phyloP scores from a whole-genome alignment of 768 basidiomycete genomes.

The Daedaleopsis nitida region DNA sequence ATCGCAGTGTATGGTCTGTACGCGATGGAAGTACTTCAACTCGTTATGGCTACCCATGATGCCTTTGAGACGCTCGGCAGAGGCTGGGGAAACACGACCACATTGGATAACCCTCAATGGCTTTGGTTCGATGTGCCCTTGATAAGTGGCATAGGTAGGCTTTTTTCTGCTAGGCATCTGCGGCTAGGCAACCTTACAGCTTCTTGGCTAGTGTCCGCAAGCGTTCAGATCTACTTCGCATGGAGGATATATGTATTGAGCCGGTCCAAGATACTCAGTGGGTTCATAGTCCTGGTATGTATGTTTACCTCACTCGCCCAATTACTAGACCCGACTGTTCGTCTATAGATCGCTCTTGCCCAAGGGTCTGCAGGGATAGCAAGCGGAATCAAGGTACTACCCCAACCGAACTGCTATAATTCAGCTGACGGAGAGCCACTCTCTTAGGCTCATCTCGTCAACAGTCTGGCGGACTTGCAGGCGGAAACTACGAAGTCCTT shows the following conservation, averaged over 20 bases:
- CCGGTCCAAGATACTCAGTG: background rate
- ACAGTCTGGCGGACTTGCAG: background rate
- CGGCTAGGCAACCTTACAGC: background rate
- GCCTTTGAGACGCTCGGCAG: background rate
- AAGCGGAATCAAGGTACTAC: background rate
- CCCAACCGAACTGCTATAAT: background rate
- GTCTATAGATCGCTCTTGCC: background rate
- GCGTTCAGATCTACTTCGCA: slow-evolving; percentile 14
- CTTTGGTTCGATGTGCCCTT: slow-evolving; percentile 6
- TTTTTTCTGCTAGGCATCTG: no score
- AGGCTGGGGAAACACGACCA: slow-evolving; percentile 1
- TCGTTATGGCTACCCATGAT: slow-evolving; percentile 1
- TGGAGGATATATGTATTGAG: slow-evolving; percentile 13
- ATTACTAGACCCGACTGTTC: no score
- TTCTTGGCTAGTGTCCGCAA: background rate
- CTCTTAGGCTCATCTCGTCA: background rate
- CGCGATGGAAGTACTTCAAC: background rate
- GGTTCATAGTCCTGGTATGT: background rate
- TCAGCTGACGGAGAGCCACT: background rate
- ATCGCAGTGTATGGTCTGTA: background rate
- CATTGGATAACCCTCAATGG: background rate
- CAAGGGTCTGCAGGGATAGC: background rate
- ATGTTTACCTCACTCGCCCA: background rate
- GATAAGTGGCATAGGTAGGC: background rate
- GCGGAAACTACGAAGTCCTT: background rate